Percentiles rank a stretch among this genome's conserved stretches.
These are phyloP conservation scores for Aquilaria sinensis DNA, from an alignment of 345 rosid genomes.

Conservation along the genomic window DNA sequence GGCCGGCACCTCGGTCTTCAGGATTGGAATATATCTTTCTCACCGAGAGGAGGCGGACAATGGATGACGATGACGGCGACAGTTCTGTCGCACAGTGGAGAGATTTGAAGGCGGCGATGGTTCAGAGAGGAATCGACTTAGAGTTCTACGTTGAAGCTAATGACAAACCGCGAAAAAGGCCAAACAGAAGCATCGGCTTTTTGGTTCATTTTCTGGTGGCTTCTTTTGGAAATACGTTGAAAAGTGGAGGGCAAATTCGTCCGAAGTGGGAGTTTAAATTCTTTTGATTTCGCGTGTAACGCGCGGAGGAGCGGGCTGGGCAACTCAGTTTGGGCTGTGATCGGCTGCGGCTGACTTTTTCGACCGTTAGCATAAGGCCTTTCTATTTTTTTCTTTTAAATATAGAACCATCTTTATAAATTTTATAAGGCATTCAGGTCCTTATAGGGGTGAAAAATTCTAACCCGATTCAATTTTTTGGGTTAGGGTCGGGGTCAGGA, in stretches of 20 bases:
- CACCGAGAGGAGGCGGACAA: constrained; percentile 5
- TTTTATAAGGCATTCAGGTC: too few species aligned
- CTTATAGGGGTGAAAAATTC: too few species aligned
- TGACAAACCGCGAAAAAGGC: constrained; percentile 6
- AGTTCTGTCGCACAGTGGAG: neutral
- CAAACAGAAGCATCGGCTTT: constrained; percentile 1
- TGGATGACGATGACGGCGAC: constrained; percentile 3
- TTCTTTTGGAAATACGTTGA: constrained; percentile 7
- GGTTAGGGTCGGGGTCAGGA: too few species aligned
- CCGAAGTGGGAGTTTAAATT: neutral
- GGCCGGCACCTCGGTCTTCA: constrained; percentile 16
- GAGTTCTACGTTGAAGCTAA: constrained; percentile 10
- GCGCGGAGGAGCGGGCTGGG: constrained; percentile 21
- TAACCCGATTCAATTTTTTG: too few species aligned
- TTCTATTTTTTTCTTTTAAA: too few species aligned
- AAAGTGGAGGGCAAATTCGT: constrained; percentile 25
- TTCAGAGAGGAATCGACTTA: neutral
- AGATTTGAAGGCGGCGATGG: neutral
- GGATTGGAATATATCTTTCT: neutral
- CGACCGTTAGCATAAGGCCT: too few species aligned
- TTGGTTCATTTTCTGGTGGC: constrained; percentile 5
- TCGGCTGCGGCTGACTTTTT: neutral
- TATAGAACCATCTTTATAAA: too few species aligned
- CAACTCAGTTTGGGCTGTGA: neutral
- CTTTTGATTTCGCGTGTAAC: constrained; percentile 20